phyloP scores from a whole-genome alignment of 305 asterid species.

The Fraxinus xanthoxyloides region DNA sequence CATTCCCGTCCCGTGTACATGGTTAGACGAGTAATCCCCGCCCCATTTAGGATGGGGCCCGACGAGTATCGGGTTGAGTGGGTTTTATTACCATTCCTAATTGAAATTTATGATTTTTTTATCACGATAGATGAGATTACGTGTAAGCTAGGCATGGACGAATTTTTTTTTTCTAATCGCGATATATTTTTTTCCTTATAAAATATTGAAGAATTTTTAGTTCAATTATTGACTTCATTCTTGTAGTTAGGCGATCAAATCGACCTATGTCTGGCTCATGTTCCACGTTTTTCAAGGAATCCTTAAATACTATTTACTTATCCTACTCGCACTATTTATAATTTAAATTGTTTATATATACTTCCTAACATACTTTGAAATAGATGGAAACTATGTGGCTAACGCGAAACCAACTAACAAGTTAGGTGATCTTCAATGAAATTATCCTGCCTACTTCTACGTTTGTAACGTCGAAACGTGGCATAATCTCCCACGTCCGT shows the following conservation, averaged over 20 bases:
- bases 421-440: neutral
- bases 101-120: neutral
- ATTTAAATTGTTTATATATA: neutral
- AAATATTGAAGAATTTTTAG: neutral
- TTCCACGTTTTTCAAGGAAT: neutral
- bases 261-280: neutral
- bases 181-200: neutral
- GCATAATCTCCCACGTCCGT: slow-evolving; percentile 25
- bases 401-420: slow-evolving; percentile 4
- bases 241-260: neutral
- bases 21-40: no score
- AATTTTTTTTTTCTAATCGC: neutral
- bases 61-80: no score
- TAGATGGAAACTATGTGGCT: neutral
- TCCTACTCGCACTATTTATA: neutral
- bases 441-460: neutral
- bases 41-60: no score
- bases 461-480: slow-evolving; percentile 37
- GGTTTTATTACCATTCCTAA: no score
- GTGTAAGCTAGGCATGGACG: neutral
- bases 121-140: neutral
- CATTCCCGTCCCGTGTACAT: no score
- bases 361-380: neutral
- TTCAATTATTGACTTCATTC: neutral
- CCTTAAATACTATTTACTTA: neutral